Percentiles rank a stretch among this genome's conserved stretches.
Evolutionary conservation across 768 basidiomycete genomes (phyloP).

Genomic region (Leccinum ochraceum): DNA sequence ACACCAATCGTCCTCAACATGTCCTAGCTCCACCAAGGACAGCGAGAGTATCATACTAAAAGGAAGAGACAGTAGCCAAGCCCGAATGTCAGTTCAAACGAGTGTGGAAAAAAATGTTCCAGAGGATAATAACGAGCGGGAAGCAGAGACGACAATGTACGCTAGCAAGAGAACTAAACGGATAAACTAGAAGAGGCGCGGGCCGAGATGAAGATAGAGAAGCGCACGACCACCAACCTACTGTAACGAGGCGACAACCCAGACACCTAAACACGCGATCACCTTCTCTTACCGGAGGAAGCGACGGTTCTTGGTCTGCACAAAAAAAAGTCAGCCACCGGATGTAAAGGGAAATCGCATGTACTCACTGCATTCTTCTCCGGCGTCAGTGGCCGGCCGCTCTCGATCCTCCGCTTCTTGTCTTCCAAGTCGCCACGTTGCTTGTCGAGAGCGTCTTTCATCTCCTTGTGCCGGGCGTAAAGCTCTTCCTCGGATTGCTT

Average conservation of each 20-base stretch:
- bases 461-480: slow-evolving; percentile 97
- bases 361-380: slow-evolving; percentile 83
- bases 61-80: slow-evolving; percentile 45
- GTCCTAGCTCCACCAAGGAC: slow-evolving; percentile 36
- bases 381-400: slow-evolving; percentile 91
- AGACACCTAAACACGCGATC: slow-evolving; percentile 13
- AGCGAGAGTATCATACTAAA: slow-evolving; percentile 49
- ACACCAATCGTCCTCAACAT: slow-evolving; percentile 27
- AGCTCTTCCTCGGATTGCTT: slow-evolving; percentile 99
- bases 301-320: slow-evolving; percentile 38
- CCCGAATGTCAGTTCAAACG: slow-evolving; percentile 59
- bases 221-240: slow-evolving; percentile 29
- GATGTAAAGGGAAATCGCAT: slow-evolving; percentile 3
- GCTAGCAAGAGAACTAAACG: slow-evolving; percentile 41
- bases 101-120: slow-evolving; percentile 53
- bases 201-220: slow-evolving; percentile 27
- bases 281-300: slow-evolving; percentile 34
- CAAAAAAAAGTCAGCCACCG: slow-evolving; percentile 12
- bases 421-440: slow-evolving; percentile 95
- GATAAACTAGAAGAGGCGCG: slow-evolving; percentile 39
- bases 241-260: slow-evolving; percentile 32
- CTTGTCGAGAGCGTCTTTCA: slow-evolving; percentile 99
- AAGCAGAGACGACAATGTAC: slow-evolving; percentile 42
- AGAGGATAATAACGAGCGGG: slow-evolving; percentile 32
- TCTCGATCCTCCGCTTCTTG: slow-evolving; percentile 96